A percentile compares a stretch with the other conserved stretches of the same genome.
phyloP scores from a whole-genome alignment of 495 filamentous ascomycete genomes.

The Xylaria castorea region DNA sequence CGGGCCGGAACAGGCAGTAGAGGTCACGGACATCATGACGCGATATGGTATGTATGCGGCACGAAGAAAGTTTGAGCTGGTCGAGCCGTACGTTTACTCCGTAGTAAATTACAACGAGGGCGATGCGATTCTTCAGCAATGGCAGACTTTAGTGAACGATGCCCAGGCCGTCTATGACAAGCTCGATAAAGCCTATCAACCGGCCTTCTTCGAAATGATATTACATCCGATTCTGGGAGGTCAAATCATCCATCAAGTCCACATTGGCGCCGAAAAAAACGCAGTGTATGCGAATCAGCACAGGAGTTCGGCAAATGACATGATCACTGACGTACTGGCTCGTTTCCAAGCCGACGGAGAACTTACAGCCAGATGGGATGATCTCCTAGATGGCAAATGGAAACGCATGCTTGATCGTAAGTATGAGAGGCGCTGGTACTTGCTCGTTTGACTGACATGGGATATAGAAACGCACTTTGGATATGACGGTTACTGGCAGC shows the following conservation, averaged over 20 bases:
- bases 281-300: constrained; percentile 67
- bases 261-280: constrained; percentile 67
- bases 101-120: constrained; percentile 76
- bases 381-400: constrained; percentile 73
- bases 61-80: constrained; percentile 71
- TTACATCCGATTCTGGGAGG: constrained; percentile 71
- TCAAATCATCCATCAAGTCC: constrained; percentile 65
- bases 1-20: constrained; percentile 52
- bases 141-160: constrained; percentile 60
- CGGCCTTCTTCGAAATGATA: constrained; percentile 74
- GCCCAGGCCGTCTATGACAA: constrained; percentile 64
- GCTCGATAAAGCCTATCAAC: constrained; percentile 53
- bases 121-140: constrained; percentile 67
- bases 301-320: constrained; percentile 68
- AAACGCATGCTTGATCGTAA: constrained; percentile 72
- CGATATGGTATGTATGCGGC: constrained; percentile 67
- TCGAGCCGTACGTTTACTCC: constrained; percentile 69
- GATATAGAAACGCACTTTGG: constrained; percentile 58
- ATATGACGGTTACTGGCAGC: constrained; percentile 67
- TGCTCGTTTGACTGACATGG: constrained; percentile 20
- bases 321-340: constrained; percentile 64
- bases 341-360: constrained; percentile 66
- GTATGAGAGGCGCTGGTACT: constrained; percentile 21
- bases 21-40: constrained; percentile 63
- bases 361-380: constrained; percentile 68